Conservation (phyloP, 2,329 filamentous ascomycete species). For the Pyrenochaeta sp. region DNA sequence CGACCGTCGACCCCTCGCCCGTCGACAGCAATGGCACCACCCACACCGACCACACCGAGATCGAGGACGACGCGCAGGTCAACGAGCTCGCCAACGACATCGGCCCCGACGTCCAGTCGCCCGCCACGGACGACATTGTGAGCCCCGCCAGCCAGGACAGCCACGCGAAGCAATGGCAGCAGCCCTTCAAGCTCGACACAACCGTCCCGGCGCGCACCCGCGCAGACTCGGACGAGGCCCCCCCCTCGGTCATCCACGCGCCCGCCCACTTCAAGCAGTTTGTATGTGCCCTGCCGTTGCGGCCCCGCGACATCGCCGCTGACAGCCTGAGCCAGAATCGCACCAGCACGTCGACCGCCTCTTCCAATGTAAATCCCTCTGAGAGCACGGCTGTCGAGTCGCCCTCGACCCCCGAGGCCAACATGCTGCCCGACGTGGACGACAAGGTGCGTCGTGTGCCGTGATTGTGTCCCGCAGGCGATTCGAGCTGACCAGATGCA, state of each 20-base stretch:
- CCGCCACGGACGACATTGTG: slow-evolving; percentile 44
- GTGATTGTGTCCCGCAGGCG: slow-evolving; percentile 24
- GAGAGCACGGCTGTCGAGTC: slow-evolving; percentile 48
- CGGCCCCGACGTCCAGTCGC: slow-evolving; percentile 48
- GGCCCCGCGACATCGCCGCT: slow-evolving; percentile 41
- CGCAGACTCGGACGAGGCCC: slow-evolving; percentile 74
- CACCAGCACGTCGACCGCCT: slow-evolving; percentile 35
- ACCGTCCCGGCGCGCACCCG: slow-evolving; percentile 47
- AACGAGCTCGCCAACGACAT: slow-evolving; percentile 52
- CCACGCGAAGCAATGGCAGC: slow-evolving; percentile 39
- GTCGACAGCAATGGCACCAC: slow-evolving; percentile 86
- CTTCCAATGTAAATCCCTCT: slow-evolving; percentile 40
- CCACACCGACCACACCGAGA: slow-evolving; percentile 82
- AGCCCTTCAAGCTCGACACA: slow-evolving; percentile 57
- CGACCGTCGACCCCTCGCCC: slow-evolving; percentile 78
- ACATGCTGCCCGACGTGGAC: slow-evolving; percentile 46
- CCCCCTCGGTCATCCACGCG: slow-evolving; percentile 89
- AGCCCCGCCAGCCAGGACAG: slow-evolving; percentile 43
- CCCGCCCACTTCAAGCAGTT: slow-evolving; percentile 83
- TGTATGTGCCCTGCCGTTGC: slow-evolving; percentile 56
- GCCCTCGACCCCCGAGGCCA: slow-evolving; percentile 47
- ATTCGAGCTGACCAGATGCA: slow-evolving; percentile 38
- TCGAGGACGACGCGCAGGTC: slow-evolving; percentile 79
- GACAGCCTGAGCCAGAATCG: slow-evolving; percentile 39
- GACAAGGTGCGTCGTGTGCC: slow-evolving; percentile 44